Conservation (phyloP, 169 alveolate species). For the Miamiensis avidus region DNA sequence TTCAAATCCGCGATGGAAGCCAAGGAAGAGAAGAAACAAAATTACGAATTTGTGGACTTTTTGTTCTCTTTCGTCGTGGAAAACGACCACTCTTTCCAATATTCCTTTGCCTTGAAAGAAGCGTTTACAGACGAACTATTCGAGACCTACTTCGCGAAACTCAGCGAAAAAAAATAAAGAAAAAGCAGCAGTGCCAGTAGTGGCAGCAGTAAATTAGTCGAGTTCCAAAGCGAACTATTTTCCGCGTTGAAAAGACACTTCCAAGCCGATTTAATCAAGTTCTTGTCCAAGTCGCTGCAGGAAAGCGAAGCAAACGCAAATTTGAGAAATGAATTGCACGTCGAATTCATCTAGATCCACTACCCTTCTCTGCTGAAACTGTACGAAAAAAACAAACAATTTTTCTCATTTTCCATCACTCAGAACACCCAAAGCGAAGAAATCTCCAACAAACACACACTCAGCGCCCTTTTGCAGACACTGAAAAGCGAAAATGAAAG, state of each 20-base stretch:
- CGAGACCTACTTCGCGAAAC: not conserved
- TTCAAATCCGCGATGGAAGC: not conserved
- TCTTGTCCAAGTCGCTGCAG: not conserved
- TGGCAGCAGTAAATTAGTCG: not conserved
- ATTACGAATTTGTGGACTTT: not conserved
- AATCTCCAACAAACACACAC: not conserved
- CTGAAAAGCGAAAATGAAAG: not conserved
- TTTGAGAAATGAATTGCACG: too few species aligned
- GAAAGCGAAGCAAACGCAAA: too few species aligned
- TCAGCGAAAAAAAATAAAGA: not conserved
- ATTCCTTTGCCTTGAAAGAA: not conserved
- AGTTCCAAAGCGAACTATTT: not conserved
- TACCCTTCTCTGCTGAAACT: not conserved
- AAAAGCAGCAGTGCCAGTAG: not conserved
- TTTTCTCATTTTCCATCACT: not conserved
- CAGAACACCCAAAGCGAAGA: not conserved
- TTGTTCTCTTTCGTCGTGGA: not conserved
- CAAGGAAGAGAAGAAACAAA: not conserved
- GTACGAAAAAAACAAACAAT: not conserved
- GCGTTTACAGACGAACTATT: not conserved
- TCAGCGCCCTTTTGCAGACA: not conserved
- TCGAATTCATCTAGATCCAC: not conserved
- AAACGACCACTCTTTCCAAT: not conserved
- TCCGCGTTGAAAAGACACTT: not conserved
- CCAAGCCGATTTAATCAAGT: not conserved